These are phyloP conservation scores for Populus alba DNA, from an alignment of 345 rosid genomes.

Conservation along the genomic window DNA sequence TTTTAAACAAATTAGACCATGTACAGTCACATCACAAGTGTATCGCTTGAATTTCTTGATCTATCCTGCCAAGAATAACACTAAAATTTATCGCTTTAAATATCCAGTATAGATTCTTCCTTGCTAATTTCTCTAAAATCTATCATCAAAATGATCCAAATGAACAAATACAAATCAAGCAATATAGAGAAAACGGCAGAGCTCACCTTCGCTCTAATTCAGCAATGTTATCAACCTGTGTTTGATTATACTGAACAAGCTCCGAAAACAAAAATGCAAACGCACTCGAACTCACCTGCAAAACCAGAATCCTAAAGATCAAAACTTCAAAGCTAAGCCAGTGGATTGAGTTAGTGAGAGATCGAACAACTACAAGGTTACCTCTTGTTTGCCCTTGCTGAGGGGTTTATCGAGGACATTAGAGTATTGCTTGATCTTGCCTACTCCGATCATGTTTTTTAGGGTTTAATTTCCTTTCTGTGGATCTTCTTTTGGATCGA, in stretches of 20 bases:
- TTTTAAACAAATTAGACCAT: neutral
- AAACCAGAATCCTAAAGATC: slow-evolving; percentile 25
- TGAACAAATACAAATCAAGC: neutral
- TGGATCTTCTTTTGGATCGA: neutral
- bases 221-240: slow-evolving; percentile 93
- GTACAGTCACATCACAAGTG: neutral
- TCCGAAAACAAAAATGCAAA: slow-evolving; percentile 58
- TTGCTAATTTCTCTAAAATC: neutral
- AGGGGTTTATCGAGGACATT: slow-evolving; percentile 95
- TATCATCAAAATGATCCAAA: neutral
- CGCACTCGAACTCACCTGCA: slow-evolving; percentile 42
- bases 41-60: neutral
- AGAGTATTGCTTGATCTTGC: slow-evolving; percentile 92
- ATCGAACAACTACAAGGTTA: slow-evolving; percentile 19
- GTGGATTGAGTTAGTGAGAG: neutral
- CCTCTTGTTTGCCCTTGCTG: slow-evolving; percentile 99
- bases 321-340: neutral
- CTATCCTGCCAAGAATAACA: neutral
- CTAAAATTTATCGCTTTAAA: neutral
- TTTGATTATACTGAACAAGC: slow-evolving; percentile 96
- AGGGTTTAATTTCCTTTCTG: neutral
- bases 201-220: slow-evolving; percentile 86
- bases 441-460: slow-evolving; percentile 76
- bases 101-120: too few relatives aligned
- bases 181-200: neutral